A percentile compares a stretch with the other conserved stretches of the same genome.
Evolutionary conservation across 371 early-diverging fungal species (phyloP).

Genomic region (Dichotomocladium elegans): DNA sequence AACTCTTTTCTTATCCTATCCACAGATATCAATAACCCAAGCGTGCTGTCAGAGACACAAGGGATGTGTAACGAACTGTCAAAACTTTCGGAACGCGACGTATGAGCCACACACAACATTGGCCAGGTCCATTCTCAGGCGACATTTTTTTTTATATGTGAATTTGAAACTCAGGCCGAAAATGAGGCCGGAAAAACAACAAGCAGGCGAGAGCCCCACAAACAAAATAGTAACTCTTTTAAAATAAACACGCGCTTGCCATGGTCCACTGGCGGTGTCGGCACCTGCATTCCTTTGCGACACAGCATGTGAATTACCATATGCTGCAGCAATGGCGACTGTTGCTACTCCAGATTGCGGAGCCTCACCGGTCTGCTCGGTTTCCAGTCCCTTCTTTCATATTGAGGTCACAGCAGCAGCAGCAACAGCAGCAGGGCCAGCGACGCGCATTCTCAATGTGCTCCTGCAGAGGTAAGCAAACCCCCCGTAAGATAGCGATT

Average conservation of each 20-base stretch:
- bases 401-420: not conserved
- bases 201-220: too few relatives aligned
- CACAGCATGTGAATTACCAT: slow-evolving; percentile 17
- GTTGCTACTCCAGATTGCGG: slow-evolving; percentile 8
- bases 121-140: too few relatives aligned
- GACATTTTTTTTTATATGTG: too few relatives aligned
- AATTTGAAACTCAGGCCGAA: too few relatives aligned
- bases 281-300: slow-evolving; percentile 29
- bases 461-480: slow-evolving; percentile 10
- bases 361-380: not conserved
- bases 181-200: too few relatives aligned
- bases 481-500: not conserved
- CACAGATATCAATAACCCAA: too few relatives aligned
- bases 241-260: slow-evolving; percentile 1
- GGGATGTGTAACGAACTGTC: too few relatives aligned
- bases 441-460: slow-evolving; percentile 10
- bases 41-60: too few relatives aligned
- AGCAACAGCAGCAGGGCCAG: not conserved
- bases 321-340: slow-evolving; percentile 26
- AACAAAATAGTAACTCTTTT: not conserved
- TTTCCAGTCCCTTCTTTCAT: too few relatives aligned
- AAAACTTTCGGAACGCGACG: too few relatives aligned
- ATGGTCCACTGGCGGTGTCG: slow-evolving; percentile 37
- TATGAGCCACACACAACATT: too few relatives aligned
- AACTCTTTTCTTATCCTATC: too few relatives aligned